Evolutionary conservation across 306 rosid species (phyloP), one percentile per base, ranked within the genome.

Genomic region (Fragaria ananassa): DNA sequence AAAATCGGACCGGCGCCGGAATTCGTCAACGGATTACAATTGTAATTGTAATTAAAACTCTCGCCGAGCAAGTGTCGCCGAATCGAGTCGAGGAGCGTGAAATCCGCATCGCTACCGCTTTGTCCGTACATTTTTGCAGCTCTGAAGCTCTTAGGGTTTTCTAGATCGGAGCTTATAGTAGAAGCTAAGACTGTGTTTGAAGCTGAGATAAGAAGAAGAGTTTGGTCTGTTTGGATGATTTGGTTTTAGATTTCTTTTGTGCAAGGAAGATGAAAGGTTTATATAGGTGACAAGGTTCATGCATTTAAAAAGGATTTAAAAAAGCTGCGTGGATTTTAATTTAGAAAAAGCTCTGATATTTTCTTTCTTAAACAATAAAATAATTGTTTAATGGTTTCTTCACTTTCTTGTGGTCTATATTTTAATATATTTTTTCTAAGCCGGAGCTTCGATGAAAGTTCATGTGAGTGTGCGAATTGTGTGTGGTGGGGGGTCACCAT

Each of bases 51-150:
- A 10, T 72, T 60, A 13, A 5, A 84, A 56, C 58, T 63, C 29
- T 92, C 96, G 1, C 88, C 95, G 1, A 94, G 87, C 14, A 94
- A 78, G 83, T 94, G 90, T n/a, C 87, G 83, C 58, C 93, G 87
- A 65, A 91, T 86, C 17, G 90, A 82, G 1, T 90, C 97, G 4
- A 90, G 82, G 1, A 81, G 49, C 0, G 85, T 80, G 2, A 74
- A 74, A 70, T 88, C 88, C 21, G 96, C 56, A 25, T 88, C 87
- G 2, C 41, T 49, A 37, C 7, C n/a, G 17, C 41, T 81, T 49
- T 84, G 80, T 49, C 41, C 85, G 27, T 57, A 68, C 94, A 83
- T 75, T 34, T 42, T 47, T 54, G 17, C 50, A n/a, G 15, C 5
- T 46, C 13, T 10, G 2, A 54, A 53, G 10, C 5, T 60, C 25